phyloP scores from a whole-genome alignment of 148 eudicot species.

The Vaccinium corymbosum region DNA sequence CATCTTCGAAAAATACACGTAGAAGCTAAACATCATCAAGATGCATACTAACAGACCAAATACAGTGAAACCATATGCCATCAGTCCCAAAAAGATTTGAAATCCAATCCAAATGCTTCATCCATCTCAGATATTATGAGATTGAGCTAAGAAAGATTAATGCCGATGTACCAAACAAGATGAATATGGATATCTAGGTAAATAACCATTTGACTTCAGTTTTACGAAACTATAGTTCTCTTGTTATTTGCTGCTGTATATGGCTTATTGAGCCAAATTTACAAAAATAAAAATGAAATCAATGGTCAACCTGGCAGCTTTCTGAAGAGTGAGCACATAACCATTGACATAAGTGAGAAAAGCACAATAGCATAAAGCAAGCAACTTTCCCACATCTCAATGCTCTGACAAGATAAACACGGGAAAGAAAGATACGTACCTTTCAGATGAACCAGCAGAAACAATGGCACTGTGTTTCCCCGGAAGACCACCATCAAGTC shows the following conservation, averaged over 20 bases:
- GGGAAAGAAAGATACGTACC: constrained; percentile 32
- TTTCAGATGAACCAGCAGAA: constrained; percentile 63
- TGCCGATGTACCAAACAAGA: background rate
- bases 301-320: background rate
- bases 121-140: constrained; percentile 5
- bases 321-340: background rate
- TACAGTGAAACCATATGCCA: background rate
- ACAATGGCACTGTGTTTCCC: constrained; percentile 61
- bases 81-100: background rate
- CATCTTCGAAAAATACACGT: background rate
- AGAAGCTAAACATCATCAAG: constrained; percentile 3
- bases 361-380: background rate
- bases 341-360: background rate
- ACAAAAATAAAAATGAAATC: background rate
- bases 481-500: constrained; percentile 52
- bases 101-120: background rate
- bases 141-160: background rate
- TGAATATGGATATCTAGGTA: background rate
- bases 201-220: background rate
- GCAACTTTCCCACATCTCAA: background rate
- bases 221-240: background rate
- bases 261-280: background rate
- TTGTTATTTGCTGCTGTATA: background rate
- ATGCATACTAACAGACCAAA: background rate
- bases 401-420: background rate